Conservation (phyloP, 83 land plant genomes). For the Picea abies region DNA sequence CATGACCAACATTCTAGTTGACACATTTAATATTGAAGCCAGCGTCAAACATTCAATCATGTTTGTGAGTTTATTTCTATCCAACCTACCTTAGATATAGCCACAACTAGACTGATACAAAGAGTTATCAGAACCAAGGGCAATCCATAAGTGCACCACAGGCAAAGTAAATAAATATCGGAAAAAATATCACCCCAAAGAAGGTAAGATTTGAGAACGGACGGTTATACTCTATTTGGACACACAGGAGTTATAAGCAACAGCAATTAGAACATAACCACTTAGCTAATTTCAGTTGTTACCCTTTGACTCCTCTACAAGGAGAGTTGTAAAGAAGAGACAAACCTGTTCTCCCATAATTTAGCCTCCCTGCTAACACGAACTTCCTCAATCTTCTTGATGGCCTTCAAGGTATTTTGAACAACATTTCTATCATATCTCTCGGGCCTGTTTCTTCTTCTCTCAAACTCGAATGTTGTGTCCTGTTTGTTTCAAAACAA, state of each 20-base stretch:
- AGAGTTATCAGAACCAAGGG: not conserved
- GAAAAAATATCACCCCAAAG: conserved; percentile 2
- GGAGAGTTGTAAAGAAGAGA: not conserved
- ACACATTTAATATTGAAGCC: not conserved
- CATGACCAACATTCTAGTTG: conserved; percentile 8
- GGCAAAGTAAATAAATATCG: not conserved
- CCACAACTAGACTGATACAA: not conserved
- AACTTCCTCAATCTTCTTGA: conserved; percentile 85
- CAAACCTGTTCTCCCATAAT: conserved; percentile 73
- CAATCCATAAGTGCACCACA: not conserved
- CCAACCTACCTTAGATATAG: not conserved
- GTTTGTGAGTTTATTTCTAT: not conserved
- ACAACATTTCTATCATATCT: conserved; percentile 88
- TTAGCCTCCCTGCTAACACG: conserved; percentile 59
- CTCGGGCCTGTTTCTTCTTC: conserved; percentile 97
- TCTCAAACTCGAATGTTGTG: conserved; percentile 95
- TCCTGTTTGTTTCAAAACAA: conserved; percentile 49
- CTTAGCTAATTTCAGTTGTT: not conserved
- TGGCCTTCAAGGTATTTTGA: conserved; percentile 85
- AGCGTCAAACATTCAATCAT: not conserved
- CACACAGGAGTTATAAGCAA: not conserved
- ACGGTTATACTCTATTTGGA: not conserved
- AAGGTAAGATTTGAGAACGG: not conserved
- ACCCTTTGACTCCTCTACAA: not conserved
- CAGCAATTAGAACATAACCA: not conserved